Base-by-base conservation (phyloP, 192 early-diverging fungal species). In the Coemansia pectinata region DNA sequence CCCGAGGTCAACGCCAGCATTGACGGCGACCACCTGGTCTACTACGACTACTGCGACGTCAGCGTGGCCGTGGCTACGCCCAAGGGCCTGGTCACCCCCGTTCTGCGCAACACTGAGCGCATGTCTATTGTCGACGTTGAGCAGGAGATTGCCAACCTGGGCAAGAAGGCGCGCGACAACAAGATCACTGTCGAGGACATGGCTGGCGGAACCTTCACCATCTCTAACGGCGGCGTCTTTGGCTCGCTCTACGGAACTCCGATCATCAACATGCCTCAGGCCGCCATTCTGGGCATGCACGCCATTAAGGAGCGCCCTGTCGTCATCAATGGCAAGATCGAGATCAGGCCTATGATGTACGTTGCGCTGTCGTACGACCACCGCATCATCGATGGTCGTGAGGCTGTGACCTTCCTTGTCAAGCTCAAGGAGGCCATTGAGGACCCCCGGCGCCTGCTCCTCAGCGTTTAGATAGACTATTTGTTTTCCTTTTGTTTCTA, bases 181-280 rank as follows among this genome's bases (percentile, higher is more conserved):
- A 91, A 90, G 73, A 95, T 99, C 85, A 91, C 95, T 23, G 92
- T 99, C 74, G 97, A 99, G 86, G 97, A 99, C 78, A 89, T 99
- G 88, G 87, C 93, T 53, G 97, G 97, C 40, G 97, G 97, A 68
- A 99, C 97, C 58, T 99, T 99, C 80, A 99, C 97, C 69, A 96
- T 99, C 63, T 97, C 95, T 39, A 99, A 99, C 88, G 97, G 97
- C 65, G 97, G 97, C 52, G 95, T 98, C 42, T 99, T 96, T 82
- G 97, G 97, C 41, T 99, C 97, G 29, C 83, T 99, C 66, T 91
- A 90, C 79, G 97, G 97, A 44, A 99, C 97, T 12, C 97, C 97
- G 60, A 98, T 99, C 79, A 96, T 99, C 82, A 99, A 99, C 87
- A 84, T 92, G 78, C 97, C 97, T 59, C 97, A 99, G 82, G 87